A percentile compares a stretch with the other conserved stretches of the same genome.
Conservation (phyloP, 352 stramenopile genomes). For the Phytophthora ramorum region DNA sequence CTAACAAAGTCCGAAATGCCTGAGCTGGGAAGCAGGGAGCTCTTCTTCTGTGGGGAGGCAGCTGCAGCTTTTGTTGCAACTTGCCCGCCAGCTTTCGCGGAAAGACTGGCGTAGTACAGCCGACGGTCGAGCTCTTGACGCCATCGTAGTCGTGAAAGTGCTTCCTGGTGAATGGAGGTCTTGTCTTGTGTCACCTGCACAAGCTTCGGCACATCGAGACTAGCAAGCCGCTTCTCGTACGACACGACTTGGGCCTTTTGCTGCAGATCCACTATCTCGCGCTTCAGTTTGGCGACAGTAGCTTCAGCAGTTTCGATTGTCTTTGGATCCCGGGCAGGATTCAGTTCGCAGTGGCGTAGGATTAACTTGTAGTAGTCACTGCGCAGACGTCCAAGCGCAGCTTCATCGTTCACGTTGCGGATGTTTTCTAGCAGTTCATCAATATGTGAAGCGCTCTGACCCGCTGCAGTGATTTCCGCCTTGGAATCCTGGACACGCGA, state of each 20-base stretch:
- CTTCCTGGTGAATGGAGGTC: slow-evolving; percentile 66
- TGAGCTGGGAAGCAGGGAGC: neutral
- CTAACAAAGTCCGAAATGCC: neutral
- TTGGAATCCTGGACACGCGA: slow-evolving; percentile 66
- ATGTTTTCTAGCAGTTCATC: slow-evolving; percentile 78
- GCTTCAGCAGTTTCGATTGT: slow-evolving; percentile 76
- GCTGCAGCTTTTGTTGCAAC: neutral
- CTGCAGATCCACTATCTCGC: slow-evolving; percentile 72
- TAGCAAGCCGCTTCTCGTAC: slow-evolving; percentile 72
- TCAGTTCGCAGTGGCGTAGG: slow-evolving; percentile 79
- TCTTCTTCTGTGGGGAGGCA: slow-evolving; percentile 22
- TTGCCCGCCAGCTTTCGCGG: slow-evolving; percentile 19
- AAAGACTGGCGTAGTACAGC: slow-evolving; percentile 45
- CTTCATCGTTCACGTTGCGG: slow-evolving; percentile 63
- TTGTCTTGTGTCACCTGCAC: slow-evolving; percentile 74
- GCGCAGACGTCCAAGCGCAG: slow-evolving; percentile 62
- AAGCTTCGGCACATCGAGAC: slow-evolving; percentile 70
- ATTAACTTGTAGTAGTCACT: slow-evolving; percentile 87
- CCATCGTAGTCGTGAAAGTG: slow-evolving; percentile 69
- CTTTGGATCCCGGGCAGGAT: slow-evolving; percentile 79
- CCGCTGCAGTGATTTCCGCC: slow-evolving; percentile 47
- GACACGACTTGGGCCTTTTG: slow-evolving; percentile 73
- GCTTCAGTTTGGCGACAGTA: slow-evolving; percentile 63
- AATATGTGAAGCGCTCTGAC: slow-evolving; percentile 58
- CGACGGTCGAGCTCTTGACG: slow-evolving; percentile 70